Evolutionary conservation across 306 rosid species (phyloP).

Genomic region (Lathyrus sativus): DNA sequence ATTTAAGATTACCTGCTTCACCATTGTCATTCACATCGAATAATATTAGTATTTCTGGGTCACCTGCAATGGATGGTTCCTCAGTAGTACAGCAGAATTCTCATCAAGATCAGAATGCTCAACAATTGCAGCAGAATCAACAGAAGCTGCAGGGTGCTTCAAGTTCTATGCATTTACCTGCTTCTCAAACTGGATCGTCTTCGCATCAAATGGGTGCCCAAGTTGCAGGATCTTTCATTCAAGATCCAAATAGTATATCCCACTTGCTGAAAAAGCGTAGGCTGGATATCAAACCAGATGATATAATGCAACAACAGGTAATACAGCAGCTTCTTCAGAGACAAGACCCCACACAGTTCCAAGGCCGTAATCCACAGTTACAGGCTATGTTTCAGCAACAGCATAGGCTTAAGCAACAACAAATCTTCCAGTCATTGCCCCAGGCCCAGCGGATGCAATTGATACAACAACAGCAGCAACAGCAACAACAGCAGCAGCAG

Average conservation of each 20-base stretch:
- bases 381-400: slow-evolving; percentile 79
- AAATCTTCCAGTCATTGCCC: slow-evolving; percentile 85
- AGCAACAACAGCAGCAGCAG: slow-evolving; percentile 54
- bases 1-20: slow-evolving; percentile 86
- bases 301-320: slow-evolving; percentile 74
- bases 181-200: slow-evolving; percentile 63
- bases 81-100: slow-evolving; percentile 81
- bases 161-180: slow-evolving; percentile 61
- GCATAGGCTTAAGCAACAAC: slow-evolving; percentile 67
- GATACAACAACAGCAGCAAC: slow-evolving; percentile 37
- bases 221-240: slow-evolving; percentile 65
- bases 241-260: slow-evolving; percentile 67
- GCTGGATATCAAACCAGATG: slow-evolving; percentile 84
- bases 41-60: slow-evolving; percentile 86
- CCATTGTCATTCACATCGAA: slow-evolving; percentile 96
- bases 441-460: slow-evolving; percentile 76
- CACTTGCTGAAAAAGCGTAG: slow-evolving; percentile 80
- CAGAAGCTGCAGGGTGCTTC: slow-evolving; percentile 73
- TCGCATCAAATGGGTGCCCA: slow-evolving; percentile 62
- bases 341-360: slow-evolving; percentile 78
- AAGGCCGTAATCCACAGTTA: slow-evolving; percentile 71
- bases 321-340: slow-evolving; percentile 85
- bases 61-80: slow-evolving; percentile 90
- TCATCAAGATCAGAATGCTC: slow-evolving; percentile 80
- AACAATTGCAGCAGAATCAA: slow-evolving; percentile 72